Conservation (phyloP, 371 early-diverging fungal species). For the Mortierella sp. region DNA sequence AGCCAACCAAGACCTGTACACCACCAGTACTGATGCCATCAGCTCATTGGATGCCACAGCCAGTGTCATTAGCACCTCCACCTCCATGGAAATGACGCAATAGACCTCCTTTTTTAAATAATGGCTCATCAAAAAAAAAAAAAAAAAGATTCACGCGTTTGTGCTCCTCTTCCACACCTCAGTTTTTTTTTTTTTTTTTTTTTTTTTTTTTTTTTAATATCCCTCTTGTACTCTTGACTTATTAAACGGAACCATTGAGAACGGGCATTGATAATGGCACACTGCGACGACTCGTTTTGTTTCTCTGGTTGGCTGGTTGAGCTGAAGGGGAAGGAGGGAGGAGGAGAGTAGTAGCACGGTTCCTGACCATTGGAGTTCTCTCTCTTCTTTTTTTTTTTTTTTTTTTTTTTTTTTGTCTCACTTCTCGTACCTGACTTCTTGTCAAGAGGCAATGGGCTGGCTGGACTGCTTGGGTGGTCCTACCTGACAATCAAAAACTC, state of each 20-base stretch:
- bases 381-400: too few species aligned
- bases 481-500: too few species aligned
- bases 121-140: too few species aligned
- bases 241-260: background rate
- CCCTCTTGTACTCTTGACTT: slow-evolving; percentile 9
- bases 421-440: too few species aligned
- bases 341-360: background rate
- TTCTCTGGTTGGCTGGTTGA: background rate
- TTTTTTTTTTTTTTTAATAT: background rate
- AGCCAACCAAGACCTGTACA: too few species aligned
- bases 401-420: too few species aligned
- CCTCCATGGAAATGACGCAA: slow-evolving; percentile 6
- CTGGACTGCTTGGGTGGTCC: too few species aligned
- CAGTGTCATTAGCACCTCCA: background rate
- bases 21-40: background rate
- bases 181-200: background rate
- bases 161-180: background rate
- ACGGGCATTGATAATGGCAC: background rate
- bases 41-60: background rate
- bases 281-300: background rate
- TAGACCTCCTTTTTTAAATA: background rate
- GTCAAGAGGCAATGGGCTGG: too few species aligned
- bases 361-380: background rate
- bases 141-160: too few species aligned
- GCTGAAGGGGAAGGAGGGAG: background rate